These are phyloP conservation scores for Catenaria anguillulae DNA, from an alignment of 371 early-diverging fungal species.

Conservation along the genomic window DNA sequence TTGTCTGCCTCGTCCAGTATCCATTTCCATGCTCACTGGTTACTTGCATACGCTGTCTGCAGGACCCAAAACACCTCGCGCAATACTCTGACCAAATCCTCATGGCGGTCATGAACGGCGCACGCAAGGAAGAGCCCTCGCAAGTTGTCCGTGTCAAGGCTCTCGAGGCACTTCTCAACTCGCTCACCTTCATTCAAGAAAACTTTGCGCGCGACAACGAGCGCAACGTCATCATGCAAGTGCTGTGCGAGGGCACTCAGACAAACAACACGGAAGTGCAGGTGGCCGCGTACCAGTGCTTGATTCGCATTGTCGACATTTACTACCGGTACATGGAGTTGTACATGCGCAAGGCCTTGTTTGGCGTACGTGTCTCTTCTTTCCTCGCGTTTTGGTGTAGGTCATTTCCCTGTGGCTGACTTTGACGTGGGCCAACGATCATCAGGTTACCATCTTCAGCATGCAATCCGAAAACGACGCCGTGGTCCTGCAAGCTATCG, in stretches of 20 bases:
- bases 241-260: slow-evolving; percentile 92
- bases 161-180: slow-evolving; percentile 75
- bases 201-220: slow-evolving; percentile 80
- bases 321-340: slow-evolving; percentile 87
- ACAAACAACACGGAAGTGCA: slow-evolving; percentile 53
- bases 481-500: slow-evolving; percentile 88
- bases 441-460: slow-evolving; percentile 75
- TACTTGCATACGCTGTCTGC: too few relatives aligned
- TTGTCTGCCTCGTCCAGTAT: not conserved
- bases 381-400: slow-evolving; percentile 22
- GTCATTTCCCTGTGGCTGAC: not conserved
- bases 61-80: slow-evolving; percentile 60
- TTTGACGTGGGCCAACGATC: too few relatives aligned
- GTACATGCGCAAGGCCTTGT: slow-evolving; percentile 90
- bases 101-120: slow-evolving; percentile 84
- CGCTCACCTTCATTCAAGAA: slow-evolving; percentile 75
- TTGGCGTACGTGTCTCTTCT: too few relatives aligned
- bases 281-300: slow-evolving; percentile 78
- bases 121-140: slow-evolving; percentile 73
- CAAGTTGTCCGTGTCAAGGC: slow-evolving; percentile 75
- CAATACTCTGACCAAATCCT: slow-evolving; percentile 70
- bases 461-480: slow-evolving; percentile 72
- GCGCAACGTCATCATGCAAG: slow-evolving; percentile 92
- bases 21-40: too few relatives aligned
- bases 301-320: slow-evolving; percentile 84